phyloP scores from a whole-genome alignment of 169 alveolate species.

The Plasmodium vinckei region DNA sequence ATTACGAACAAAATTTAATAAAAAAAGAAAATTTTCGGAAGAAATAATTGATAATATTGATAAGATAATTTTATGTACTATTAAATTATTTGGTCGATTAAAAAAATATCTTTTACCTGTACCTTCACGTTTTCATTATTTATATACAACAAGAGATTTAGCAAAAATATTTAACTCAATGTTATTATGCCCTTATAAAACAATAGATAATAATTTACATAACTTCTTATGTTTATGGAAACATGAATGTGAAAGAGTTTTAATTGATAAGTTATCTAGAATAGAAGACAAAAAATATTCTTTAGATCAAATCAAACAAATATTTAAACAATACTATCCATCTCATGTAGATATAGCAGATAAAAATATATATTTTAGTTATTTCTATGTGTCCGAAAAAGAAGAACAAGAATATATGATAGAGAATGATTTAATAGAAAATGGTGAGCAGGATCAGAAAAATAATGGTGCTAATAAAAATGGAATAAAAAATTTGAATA shows the following conservation, averaged over 20 bases:
- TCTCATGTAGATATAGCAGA: conserved; percentile 40
- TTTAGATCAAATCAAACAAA: conserved; percentile 51
- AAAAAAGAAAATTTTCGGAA: conserved; percentile 89
- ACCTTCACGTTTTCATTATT: conserved; percentile 97
- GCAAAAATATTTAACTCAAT: conserved; percentile 97
- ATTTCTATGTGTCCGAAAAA: conserved; percentile 75
- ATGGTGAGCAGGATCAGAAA: conserved; percentile 11
- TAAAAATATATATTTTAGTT: conserved; percentile 67
- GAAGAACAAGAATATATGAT: conserved; percentile 59
- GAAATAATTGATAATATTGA: conserved; percentile 88
- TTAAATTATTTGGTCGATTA: conserved; percentile 91
- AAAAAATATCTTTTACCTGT: conserved; percentile 83
- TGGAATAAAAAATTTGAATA: neutral
- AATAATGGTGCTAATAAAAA: neutral
- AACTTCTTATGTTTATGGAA: conserved; percentile 96
- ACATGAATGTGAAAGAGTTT: conserved; percentile 96
- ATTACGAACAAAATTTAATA: conserved; percentile 91
- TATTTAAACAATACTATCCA: conserved; percentile 61
- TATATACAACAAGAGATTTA: conserved; percentile 96
- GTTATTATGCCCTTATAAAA: conserved; percentile 81
- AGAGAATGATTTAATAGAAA: conserved; percentile 74
- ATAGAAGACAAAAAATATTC: conserved; percentile 90
- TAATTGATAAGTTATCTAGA: conserved; percentile 95
- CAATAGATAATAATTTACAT: conserved; percentile 83
- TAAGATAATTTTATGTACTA: conserved; percentile 92